Evolutionary conservation across 148 eudicot species (phyloP).

Genomic region (Cornus kousa): DNA sequence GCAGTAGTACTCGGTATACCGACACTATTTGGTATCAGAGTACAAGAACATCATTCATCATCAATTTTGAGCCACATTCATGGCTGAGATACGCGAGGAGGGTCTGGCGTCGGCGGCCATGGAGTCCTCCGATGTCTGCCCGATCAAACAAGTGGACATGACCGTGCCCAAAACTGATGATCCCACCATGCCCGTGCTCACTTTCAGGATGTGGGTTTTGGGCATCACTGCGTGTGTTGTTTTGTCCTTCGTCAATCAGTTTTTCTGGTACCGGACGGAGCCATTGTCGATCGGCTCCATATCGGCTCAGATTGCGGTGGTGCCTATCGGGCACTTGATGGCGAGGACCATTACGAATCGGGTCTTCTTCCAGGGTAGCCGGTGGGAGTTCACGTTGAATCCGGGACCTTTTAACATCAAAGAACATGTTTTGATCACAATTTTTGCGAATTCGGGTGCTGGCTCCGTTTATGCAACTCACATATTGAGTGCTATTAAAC

Average conservation of each 20-base stretch:
- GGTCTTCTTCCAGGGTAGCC: slow-evolving; percentile 42
- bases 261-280: slow-evolving; percentile 75
- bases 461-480: slow-evolving; percentile 75
- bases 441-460: slow-evolving; percentile 73
- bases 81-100: not conserved
- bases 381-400: slow-evolving; percentile 53
- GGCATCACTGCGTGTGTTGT: slow-evolving; percentile 50
- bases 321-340: slow-evolving; percentile 80
- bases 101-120: not conserved
- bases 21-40: too few species aligned
- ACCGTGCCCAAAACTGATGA: slow-evolving; percentile 83
- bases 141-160: slow-evolving; percentile 57
- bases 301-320: slow-evolving; percentile 74
- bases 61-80: not conserved
- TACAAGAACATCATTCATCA: too few species aligned
- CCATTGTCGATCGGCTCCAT: slow-evolving; percentile 53
- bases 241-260: slow-evolving; percentile 67
- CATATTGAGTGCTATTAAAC: slow-evolving; percentile 62
- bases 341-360: slow-evolving; percentile 47
- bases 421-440: slow-evolving; percentile 77
- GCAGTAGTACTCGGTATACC: too few species aligned
- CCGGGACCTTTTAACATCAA: slow-evolving; percentile 78
- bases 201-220: slow-evolving; percentile 84
- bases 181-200: slow-evolving; percentile 58
- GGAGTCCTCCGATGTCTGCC: slow-evolving; percentile 23